A percentile compares a stretch with the other conserved stretches of the same genome.
phyloP scores from a whole-genome alignment of 768 basidiomycete species.

The Lepiota brunneoincarnata region DNA sequence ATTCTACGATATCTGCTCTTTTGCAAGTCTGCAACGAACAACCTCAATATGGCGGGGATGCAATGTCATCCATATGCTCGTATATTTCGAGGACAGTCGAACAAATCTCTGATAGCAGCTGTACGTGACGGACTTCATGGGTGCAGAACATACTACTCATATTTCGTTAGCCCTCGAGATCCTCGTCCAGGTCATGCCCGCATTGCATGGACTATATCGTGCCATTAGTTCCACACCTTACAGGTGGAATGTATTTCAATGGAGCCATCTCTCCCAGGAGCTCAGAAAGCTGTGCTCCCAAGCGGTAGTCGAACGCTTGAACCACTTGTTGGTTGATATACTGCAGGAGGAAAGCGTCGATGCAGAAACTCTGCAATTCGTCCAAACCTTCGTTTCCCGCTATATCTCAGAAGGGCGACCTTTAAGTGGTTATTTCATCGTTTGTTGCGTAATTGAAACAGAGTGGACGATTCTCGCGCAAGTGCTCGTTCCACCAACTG shows the following conservation, averaged over 20 bases:
- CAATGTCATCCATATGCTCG: conserved; percentile 55
- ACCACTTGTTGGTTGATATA: conserved; percentile 65
- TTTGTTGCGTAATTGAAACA: conserved; percentile 86
- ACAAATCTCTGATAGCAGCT: conserved; percentile 47
- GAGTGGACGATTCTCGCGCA: conserved; percentile 86
- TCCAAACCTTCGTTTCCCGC: conserved; percentile 69
- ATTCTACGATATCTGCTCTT: conserved; percentile 73
- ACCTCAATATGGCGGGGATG: conserved; percentile 43
- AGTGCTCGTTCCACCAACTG: conserved; percentile 40
- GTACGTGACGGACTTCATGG: conserved; percentile 39
- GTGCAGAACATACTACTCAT: background rate
- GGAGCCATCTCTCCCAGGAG: conserved; percentile 51
- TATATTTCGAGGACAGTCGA: conserved; percentile 60
- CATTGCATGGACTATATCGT: conserved; percentile 84
- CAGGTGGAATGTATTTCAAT: conserved; percentile 67
- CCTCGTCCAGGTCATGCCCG: conserved; percentile 73
- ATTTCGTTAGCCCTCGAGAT: conserved; percentile 56
- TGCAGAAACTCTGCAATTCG: conserved; percentile 48
- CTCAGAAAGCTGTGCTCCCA: conserved; percentile 62
- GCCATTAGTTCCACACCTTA: conserved; percentile 80
- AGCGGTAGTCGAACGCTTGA: conserved; percentile 69
- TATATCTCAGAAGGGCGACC: conserved; percentile 77
- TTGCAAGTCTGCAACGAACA: conserved; percentile 61
- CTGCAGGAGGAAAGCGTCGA: conserved; percentile 52
- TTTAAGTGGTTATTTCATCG: conserved; percentile 81